These are phyloP conservation scores for Trichoderma koningii DNA, from an alignment of 2,329 filamentous ascomycete genomes.

Conservation along the genomic window DNA sequence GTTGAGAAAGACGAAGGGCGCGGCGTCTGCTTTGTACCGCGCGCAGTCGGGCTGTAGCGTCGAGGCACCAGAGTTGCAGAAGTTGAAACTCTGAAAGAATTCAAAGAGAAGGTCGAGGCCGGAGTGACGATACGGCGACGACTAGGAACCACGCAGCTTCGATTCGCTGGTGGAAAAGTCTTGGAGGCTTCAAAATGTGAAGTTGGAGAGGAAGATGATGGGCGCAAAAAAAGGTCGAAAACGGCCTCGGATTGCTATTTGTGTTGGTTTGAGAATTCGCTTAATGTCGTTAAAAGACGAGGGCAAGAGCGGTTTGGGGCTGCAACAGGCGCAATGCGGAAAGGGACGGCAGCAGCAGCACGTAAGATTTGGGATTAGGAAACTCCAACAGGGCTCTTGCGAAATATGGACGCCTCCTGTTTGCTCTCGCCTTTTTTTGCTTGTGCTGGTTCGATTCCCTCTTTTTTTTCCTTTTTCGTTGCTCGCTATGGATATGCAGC, in stretches of 20 bases:
- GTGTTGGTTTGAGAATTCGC: not conserved
- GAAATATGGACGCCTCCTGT: not conserved
- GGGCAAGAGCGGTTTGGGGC: conserved; percentile 8
- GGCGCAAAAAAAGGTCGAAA: not conserved
- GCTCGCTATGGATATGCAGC: no score
- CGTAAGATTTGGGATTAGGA: not conserved
- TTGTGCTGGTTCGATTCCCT: not conserved
- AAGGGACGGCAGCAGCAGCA: conserved; percentile 4
- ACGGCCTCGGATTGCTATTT: conserved; percentile 4
- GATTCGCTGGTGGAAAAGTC: no score
- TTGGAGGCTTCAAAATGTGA: not conserved
- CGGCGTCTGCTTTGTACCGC: not conserved
- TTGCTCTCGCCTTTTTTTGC: not conserved
- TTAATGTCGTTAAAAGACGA: not conserved
- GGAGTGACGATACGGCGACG: not conserved
- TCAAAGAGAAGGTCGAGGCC: not conserved
- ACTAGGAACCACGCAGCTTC: not conserved
- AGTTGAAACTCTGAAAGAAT: no score
- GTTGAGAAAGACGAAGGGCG: not conserved
- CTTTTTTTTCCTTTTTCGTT: not conserved
- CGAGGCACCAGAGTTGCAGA: not conserved
- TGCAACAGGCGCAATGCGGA: conserved; percentile 19
- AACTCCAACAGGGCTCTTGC: no score
- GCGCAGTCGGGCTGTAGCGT: conserved; percentile 1
- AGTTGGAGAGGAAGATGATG: not conserved